Conservation (phyloP, 2,329 filamentous ascomycete genomes). For the Hymenoscyphus fraxineus region DNA sequence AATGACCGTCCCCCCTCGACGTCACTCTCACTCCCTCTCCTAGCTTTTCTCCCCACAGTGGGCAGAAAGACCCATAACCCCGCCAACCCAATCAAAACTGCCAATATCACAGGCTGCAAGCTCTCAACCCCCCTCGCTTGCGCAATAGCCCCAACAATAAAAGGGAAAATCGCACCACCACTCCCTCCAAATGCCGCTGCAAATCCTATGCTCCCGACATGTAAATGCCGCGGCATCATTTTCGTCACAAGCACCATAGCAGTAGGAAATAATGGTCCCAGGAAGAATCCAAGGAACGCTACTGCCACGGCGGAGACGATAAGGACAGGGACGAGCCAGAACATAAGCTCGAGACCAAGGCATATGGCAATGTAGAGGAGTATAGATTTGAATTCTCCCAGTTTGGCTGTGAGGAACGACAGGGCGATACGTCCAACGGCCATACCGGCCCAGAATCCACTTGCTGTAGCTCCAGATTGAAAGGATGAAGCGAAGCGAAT, state of each 20-base stretch:
- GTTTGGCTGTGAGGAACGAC: slow-evolving; percentile 69
- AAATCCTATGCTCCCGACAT: slow-evolving; percentile 79
- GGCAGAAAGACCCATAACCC: slow-evolving; percentile 20
- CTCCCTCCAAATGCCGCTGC: slow-evolving; percentile 72
- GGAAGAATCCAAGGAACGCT: slow-evolving; percentile 70
- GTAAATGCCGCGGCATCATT: slow-evolving; percentile 66
- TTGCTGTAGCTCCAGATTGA: slow-evolving; percentile 69
- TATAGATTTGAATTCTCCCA: slow-evolving; percentile 68
- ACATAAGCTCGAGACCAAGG: slow-evolving; percentile 64
- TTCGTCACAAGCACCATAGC: slow-evolving; percentile 71
- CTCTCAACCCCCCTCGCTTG: slow-evolving; percentile 52
- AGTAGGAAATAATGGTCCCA: slow-evolving; percentile 75
- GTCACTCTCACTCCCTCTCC: neutral
- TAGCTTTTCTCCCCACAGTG: slow-evolving; percentile 8
- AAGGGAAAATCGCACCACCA: slow-evolving; percentile 64
- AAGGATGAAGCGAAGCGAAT: slow-evolving; percentile 67
- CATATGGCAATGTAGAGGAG: slow-evolving; percentile 59
- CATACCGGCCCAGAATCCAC: slow-evolving; percentile 81
- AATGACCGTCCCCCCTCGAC: neutral
- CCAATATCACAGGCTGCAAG: slow-evolving; percentile 53
- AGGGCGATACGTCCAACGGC: slow-evolving; percentile 69
- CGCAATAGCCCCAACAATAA: slow-evolving; percentile 67
- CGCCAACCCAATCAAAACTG: slow-evolving; percentile 39
- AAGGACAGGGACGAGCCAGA: slow-evolving; percentile 79
- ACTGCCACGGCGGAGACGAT: slow-evolving; percentile 70